Evolutionary conservation across 371 early-diverging fungal genomes (phyloP), one percentile per base, ranked within the genome.

Genomic region (Syncephalis plumigaleata): DNA sequence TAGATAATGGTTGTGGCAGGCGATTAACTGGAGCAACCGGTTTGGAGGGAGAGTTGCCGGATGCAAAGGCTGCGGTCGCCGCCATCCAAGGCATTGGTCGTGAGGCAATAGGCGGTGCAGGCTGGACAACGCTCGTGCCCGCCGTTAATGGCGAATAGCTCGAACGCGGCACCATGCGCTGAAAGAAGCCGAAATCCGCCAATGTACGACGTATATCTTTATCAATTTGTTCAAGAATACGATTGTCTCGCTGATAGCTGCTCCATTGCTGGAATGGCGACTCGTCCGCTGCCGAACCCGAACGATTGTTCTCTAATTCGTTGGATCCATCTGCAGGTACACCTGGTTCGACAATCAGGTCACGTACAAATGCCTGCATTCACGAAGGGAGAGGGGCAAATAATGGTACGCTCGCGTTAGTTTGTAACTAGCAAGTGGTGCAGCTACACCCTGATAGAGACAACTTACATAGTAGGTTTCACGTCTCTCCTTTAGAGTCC

Each of bases 161-260:
- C 26, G 67, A 70, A 36, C 53, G 54, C 2, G 73, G 70, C 23
- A 81, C 71, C 4, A 69, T 72, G 7, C 60, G 59, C 51, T 84
- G 88, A 49, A 87, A 85, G 55, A 85, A 84, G 1, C 79, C 76
- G 52, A 85, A 67, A 54, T 87, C 88, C 4, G 86, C 82, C 48
- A 84, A 58, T 9, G 89, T 88, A 24, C 89, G 68, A 43, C 83
- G 53, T 9, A 83, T 76, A 55, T 88, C 89, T 55, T 80, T 83
- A 60, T 85, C 84, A 21, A 88, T 86, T 58, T 85, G 85, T 42
- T 84, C 85, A 38, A 81, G 52, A 22, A 71, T 68, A 18, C 54
- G 49, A 50, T 74, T 73, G 55, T 77, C 75, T 44, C 69, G 60
- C 47, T 69, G 69, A 58, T 70, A 75, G 9, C 53, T 52, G 2